phyloP scores from a whole-genome alignment of 2,329 filamentous ascomycete genomes.

The Ceratocystiopsis brevicomis region DNA sequence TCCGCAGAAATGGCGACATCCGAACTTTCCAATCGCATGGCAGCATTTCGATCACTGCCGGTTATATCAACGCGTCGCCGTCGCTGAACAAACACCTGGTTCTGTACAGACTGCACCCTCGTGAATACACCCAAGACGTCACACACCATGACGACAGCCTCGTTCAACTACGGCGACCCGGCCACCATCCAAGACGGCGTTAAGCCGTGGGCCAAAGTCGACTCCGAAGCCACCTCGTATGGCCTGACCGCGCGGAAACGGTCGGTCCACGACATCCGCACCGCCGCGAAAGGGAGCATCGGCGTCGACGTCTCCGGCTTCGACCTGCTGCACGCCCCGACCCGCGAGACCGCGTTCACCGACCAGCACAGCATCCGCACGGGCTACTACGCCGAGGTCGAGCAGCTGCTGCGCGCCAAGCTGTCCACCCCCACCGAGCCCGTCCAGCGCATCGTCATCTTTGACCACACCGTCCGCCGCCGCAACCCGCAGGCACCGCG shows the following conservation, averaged over 20 bases:
- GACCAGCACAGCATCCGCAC: constrained; percentile 34
- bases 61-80: too few relatives aligned
- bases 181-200: constrained; percentile 6
- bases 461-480: constrained; percentile 52
- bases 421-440: constrained; percentile 18
- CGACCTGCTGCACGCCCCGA: constrained; percentile 29
- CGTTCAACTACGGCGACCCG: constrained; percentile 10
- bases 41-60: too few relatives aligned
- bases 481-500: constrained; percentile 33
- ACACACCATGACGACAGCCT: constrained; percentile 8
- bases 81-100: too few relatives aligned
- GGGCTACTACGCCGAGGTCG: constrained; percentile 43
- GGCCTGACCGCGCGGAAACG: constrained; percentile 24
- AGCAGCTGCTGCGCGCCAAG: constrained; percentile 33
- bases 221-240: constrained; percentile 37
- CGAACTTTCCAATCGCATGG: too few relatives aligned
- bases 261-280: constrained; percentile 36
- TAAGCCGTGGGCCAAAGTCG: constrained; percentile 48
- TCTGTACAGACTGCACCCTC: too few relatives aligned
- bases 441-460: constrained; percentile 44
- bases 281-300: constrained; percentile 30
- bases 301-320: constrained; percentile 40
- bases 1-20: too few relatives aligned
- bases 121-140: too few relatives aligned
- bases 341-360: constrained; percentile 33